Base-by-base conservation (phyloP, 257 asterid species). In the Petrea volubilis region DNA sequence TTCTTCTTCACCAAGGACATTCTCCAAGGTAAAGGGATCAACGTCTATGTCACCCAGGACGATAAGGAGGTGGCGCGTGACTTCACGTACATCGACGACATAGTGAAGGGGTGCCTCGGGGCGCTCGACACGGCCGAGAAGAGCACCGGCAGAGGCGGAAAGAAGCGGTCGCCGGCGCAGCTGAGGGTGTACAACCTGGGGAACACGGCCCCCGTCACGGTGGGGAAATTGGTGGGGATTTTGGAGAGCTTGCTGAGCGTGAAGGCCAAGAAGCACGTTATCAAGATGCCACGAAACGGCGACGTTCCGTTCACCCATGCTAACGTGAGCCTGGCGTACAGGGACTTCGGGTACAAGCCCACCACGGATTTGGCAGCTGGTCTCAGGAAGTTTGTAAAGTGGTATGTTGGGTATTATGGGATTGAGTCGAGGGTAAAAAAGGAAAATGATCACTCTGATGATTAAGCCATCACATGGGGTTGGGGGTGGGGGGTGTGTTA, bases 261-360 rank as follows among this genome's bases (percentile, higher is more conserved):
- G 28, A 93, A 86, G 84, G 96, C 98, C 4, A 89, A 87, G 81
- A 87, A 82, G 84, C 85, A 81, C 60, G 92, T 87, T 20, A 63
- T 89, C 15, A 93, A 78, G 78, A 93, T 93, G 98, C 98, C 98
- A 0, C 56, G 93, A 77, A 93, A 93, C 87, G 98, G 98, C 47
- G 98, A 93, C 93, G 98, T 93, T 56, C 97, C 98, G 14, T 93
- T 31, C 74, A 93, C 98, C 0, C 98, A 93, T 51, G 98, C 98
- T 53, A 91, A 93, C 73, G 97, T 93, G 71, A 93, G 96, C 90
- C 81, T 56, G 77, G 98, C 98, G 51, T 81, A 77, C 18, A 83
- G 44, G 71, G 97, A 93, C 68, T 91, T 93, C 76, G 94, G 93
- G 11, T 93, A 93, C 82, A 89, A 84, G 76, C 97, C 98, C 28